These are phyloP conservation scores for Trichocladium antarcticum DNA, from an alignment of 495 filamentous ascomycete species.

Conservation along the genomic window DNA sequence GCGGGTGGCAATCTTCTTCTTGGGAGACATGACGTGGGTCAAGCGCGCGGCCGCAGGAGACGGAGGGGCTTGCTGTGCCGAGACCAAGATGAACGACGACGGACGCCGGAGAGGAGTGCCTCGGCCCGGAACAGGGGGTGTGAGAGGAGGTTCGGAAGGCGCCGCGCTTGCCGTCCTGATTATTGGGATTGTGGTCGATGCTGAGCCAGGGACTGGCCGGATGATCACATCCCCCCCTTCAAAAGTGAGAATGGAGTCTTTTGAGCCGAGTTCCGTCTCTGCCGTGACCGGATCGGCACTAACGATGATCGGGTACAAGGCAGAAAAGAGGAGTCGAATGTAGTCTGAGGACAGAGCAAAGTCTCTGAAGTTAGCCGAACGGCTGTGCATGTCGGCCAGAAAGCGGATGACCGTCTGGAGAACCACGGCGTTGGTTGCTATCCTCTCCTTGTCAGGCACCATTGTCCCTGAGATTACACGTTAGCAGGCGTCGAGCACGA, in stretches of 20 bases:
- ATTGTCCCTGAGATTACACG: conserved; percentile 15
- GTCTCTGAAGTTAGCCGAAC: conserved; percentile 64
- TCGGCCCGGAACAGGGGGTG: conserved; percentile 31
- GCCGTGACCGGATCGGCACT: conserved; percentile 71
- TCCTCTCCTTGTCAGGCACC: conserved; percentile 36
- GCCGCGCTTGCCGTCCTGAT: conserved; percentile 59
- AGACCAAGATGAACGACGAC: conserved; percentile 83
- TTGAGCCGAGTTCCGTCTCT: conserved; percentile 69
- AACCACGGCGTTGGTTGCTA: conserved; percentile 43
- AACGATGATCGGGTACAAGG: conserved; percentile 75
- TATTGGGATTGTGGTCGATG: conserved; percentile 44
- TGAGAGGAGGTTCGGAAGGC: conserved; percentile 31
- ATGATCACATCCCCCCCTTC: conserved; percentile 77
- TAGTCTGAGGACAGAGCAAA: conserved; percentile 71
- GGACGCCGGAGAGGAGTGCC: conserved; percentile 55
- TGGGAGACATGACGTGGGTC: conserved; percentile 48
- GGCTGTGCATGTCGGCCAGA: conserved; percentile 60
- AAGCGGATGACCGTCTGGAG: conserved; percentile 69
- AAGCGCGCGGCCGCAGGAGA: conserved; percentile 49
- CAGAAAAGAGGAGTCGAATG: conserved; percentile 60
- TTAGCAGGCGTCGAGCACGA: conserved; percentile 11
- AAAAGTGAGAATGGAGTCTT: conserved; percentile 67
- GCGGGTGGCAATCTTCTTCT: conserved; percentile 39
- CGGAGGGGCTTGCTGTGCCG: conserved; percentile 50
- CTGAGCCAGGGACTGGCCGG: conserved; percentile 53